Evolutionary conservation across 2,329 filamentous ascomycete species (phyloP), one percentile per base, ranked within the genome.

Genomic region (Colletotrichum gloeosporioides): DNA sequence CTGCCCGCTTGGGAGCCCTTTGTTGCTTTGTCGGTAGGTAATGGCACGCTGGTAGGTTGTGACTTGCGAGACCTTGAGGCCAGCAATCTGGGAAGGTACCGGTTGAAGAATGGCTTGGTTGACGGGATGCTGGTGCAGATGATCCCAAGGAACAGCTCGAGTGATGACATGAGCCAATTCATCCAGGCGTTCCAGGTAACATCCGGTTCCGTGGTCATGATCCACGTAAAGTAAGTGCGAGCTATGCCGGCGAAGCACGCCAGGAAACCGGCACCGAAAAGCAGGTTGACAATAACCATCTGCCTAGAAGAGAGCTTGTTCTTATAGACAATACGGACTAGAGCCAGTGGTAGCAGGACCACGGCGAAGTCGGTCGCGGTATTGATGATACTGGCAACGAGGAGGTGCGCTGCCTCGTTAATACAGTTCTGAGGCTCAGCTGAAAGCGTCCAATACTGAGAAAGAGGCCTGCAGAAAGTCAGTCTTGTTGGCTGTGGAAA

Each of bases 311-410:
- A 87, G 49, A 91, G 82, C 66, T 88, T 85, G 78, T 86, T 82
- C 65, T 64, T 74, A 27, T 77, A 75, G 25, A 75, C 66, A n/a
- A 75, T 29, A n/a, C 72, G 75, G 10, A 90, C 84, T 4, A 86
- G 87, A 27, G 84, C 84, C 62, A 91, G 86, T 2, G 90, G 90
- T 5, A 92, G 82, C 0, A 88, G 80, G 44, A 90, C 89, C n/a
- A 89, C 87, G 13, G 89, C 80, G 59, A 93, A 87, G 81, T 93
- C 91, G 8, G 90, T 92, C 59, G 89, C 79, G 63, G 92, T 92
- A 81, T 93, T 93, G 77, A 92, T 87, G 32, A 90, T 88, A 3
- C 91, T 90, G 44, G 91, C 86, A 44, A 87, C 86, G 34, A 90
- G 85, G 32, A 91, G 86, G 67, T 91, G 89, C 1, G 84, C 83